phyloP scores from a whole-genome alignment of 1,139 yeast species.

The Pichiaceae sp. region DNA sequence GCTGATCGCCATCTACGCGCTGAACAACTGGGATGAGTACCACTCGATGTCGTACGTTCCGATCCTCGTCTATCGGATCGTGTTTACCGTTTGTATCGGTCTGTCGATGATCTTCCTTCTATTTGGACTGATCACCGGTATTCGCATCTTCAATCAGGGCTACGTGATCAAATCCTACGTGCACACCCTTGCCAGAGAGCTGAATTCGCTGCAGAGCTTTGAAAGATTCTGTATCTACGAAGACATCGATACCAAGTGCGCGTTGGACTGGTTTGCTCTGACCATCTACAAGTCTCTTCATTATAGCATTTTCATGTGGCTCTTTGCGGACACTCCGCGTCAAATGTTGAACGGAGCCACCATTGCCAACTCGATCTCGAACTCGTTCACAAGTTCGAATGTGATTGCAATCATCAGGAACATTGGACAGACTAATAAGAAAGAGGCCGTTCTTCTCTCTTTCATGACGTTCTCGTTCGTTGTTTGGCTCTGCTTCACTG shows the following conservation, averaged over 20 bases:
- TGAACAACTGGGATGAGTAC: conserved; percentile 62
- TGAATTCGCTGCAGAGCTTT: conserved; percentile 51
- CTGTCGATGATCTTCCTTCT: conserved; percentile 54
- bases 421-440: conserved; percentile 52
- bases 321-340: conserved; percentile 82
- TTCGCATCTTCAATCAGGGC: conserved; percentile 46
- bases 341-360: conserved; percentile 80
- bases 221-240: conserved; percentile 67
- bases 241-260: conserved; percentile 56
- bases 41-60: conserved; percentile 46
- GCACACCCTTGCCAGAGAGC: conserved; percentile 50
- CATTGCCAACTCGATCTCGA: conserved; percentile 38
- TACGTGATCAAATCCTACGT: conserved; percentile 69
- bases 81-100: conserved; percentile 80
- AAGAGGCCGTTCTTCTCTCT: conserved; percentile 63
- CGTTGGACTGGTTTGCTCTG: conserved; percentile 62
- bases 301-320: conserved; percentile 57
- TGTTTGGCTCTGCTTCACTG: conserved; percentile 67
- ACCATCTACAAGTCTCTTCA: conserved; percentile 37
- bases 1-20: conserved; percentile 65
- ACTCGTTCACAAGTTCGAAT: conserved; percentile 25
- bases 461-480: conserved; percentile 69
- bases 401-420: conserved; percentile 45
- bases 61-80: conserved; percentile 64
- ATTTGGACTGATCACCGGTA: conserved; percentile 54